phyloP scores from a whole-genome alignment of 2,329 filamentous ascomycete genomes.

The Pseudogymnoascus sp. region DNA sequence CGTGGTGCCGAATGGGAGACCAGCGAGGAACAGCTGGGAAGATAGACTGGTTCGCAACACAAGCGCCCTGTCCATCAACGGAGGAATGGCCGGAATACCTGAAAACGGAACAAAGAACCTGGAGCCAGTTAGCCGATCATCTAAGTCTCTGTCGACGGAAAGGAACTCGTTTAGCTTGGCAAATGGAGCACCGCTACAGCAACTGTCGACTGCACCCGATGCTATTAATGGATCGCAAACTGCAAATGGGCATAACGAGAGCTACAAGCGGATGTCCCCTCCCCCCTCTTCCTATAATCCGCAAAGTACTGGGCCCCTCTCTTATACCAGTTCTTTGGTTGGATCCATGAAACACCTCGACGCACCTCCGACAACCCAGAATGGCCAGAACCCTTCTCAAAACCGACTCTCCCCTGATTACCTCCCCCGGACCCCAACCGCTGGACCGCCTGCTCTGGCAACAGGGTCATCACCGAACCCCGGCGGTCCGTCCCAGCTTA shows the following conservation, averaged over 20 bases:
- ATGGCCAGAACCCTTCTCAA: conserved; percentile 29
- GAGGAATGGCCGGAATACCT: conserved; percentile 19
- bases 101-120: conserved; percentile 28
- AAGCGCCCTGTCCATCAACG: conserved; percentile 26
- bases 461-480: not conserved
- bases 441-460: conserved; percentile 28
- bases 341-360: conserved; percentile 22
- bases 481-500: conserved; percentile 47
- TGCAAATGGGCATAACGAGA: conserved; percentile 22
- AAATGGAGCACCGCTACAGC: conserved; percentile 21
- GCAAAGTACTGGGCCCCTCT: conserved; percentile 27
- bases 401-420: conserved; percentile 55
- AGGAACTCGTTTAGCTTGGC: conserved; percentile 23
- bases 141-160: conserved; percentile 23
- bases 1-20: conserved; percentile 50
- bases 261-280: conserved; percentile 18
- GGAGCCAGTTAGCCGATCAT: conserved; percentile 21
- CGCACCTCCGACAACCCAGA: conserved; percentile 21
- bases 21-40: conserved; percentile 36
- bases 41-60: conserved; percentile 25
- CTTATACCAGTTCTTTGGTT: conserved; percentile 25
- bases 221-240: conserved; percentile 14
- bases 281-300: conserved; percentile 24
- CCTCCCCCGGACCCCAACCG: conserved; percentile 35
- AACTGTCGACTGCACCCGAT: conserved; percentile 13